Conservation (phyloP, 2,329 filamentous ascomycete species). For the Apiospora sp. region DNA sequence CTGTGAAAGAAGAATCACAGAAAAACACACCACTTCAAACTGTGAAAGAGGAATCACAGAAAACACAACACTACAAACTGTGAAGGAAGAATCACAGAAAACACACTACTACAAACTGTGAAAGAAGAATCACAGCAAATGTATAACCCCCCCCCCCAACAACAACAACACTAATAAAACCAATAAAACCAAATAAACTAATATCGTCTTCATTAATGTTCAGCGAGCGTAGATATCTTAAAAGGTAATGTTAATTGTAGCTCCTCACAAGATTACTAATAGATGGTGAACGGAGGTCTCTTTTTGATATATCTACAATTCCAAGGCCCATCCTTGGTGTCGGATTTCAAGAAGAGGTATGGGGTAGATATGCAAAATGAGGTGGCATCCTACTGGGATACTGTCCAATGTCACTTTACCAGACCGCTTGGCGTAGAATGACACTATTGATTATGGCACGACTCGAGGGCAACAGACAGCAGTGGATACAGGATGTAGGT, state of each 20-base stretch:
- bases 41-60: too few species aligned
- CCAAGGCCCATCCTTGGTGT: too few species aligned
- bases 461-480: not conserved
- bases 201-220: not conserved
- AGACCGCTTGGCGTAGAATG: not conserved
- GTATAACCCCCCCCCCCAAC: not conserved
- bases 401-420: not conserved
- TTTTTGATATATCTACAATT: too few species aligned
- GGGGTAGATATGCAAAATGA: not conserved
- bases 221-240: not conserved
- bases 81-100: too few species aligned
- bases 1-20: not conserved
- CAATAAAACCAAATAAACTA: not conserved
- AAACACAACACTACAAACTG: not conserved
- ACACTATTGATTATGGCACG: not conserved
- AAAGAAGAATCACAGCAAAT: not conserved
- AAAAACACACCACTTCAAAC: not conserved
- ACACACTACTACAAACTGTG: not conserved
- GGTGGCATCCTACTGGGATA: not conserved
- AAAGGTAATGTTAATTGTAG: too few species aligned
- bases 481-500: not conserved
- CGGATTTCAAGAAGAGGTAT: too few species aligned
- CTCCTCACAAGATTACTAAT: too few species aligned
- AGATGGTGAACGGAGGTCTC: too few species aligned
- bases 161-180: too few species aligned